Conservation (phyloP, 176 grass and related monocot species). For the Musa acuminata region DNA sequence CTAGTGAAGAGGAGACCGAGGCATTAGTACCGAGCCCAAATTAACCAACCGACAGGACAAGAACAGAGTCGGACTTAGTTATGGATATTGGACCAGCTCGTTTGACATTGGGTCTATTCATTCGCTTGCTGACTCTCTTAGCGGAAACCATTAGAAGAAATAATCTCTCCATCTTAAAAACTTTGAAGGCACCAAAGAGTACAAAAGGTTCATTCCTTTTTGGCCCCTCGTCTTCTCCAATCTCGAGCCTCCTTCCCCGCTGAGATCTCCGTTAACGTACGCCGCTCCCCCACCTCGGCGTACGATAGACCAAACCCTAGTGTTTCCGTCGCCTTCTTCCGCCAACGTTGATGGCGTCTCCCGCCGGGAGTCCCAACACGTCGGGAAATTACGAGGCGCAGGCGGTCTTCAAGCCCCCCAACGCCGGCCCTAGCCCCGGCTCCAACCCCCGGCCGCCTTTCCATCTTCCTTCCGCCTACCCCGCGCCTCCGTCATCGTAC, state of each 20-base stretch:
- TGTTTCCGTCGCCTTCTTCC: neutral
- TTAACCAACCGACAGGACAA: no score
- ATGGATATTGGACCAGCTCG: no score
- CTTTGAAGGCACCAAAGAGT: neutral
- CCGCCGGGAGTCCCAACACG: constrained; percentile 44
- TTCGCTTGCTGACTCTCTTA: no score
- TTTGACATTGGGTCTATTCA: no score
- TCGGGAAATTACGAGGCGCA: constrained; percentile 30
- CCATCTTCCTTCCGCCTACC: constrained; percentile 24
- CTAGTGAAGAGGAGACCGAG: no score
- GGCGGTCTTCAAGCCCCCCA: constrained; percentile 41
- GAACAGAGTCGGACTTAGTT: no score
- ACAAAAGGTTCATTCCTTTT: neutral
- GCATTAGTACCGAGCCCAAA: neutral
- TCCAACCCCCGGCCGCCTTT: constrained; percentile 7
- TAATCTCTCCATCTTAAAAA: no score
- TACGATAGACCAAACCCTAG: constrained; percentile 3
- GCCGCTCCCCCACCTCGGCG: neutral
- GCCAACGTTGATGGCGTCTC: constrained; percentile 47
- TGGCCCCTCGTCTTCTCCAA: constrained; percentile 12
- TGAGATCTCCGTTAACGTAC: constrained; percentile 8
- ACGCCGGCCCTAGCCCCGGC: neutral
- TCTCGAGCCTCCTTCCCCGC: neutral
- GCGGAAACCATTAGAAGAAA: no score
- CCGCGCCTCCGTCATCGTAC: constrained; percentile 6